A percentile compares a stretch with the other conserved stretches of the same genome.
Conservation (phyloP, 768 basidiomycete species). For the Amanita muscaria region DNA sequence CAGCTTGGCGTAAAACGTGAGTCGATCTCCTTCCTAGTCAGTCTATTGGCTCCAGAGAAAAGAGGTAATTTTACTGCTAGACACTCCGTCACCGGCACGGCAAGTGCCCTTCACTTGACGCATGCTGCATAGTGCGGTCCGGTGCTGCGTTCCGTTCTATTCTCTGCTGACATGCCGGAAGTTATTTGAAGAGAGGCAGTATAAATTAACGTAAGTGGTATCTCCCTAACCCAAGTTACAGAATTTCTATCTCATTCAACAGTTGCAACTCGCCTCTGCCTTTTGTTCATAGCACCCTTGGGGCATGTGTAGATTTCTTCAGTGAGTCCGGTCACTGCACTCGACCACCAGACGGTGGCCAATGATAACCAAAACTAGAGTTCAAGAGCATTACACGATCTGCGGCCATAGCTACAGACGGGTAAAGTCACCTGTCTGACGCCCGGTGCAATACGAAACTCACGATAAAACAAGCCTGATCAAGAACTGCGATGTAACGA, state of each 20-base stretch:
- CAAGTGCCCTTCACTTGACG: slow-evolving; percentile 7
- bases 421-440: slow-evolving; percentile 28
- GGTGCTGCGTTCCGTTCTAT: slow-evolving; percentile 9
- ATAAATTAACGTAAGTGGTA: too few relatives aligned
- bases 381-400: slow-evolving; percentile 49
- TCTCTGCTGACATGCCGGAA: slow-evolving; percentile 11
- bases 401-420: slow-evolving; percentile 48
- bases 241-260: too few relatives aligned
- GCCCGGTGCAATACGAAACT: not conserved
- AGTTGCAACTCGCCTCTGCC: too few relatives aligned
- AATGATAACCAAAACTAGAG: slow-evolving; percentile 32
- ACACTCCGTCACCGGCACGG: slow-evolving; percentile 5
- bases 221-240: too few relatives aligned
- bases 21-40: not conserved
- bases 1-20: not conserved
- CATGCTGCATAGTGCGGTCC: slow-evolving; percentile 6
- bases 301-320: slow-evolving; percentile 65
- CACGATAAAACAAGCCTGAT: slow-evolving; percentile 39
- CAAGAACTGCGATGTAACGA: slow-evolving; percentile 63
- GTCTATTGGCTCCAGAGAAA: not conserved
- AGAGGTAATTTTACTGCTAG: not conserved
- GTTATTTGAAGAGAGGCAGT: too few relatives aligned
- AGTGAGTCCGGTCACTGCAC: slow-evolving; percentile 36
- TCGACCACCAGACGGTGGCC: slow-evolving; percentile 10
- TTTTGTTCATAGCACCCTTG: slow-evolving; percentile 11